Percentiles rank a stretch among this genome's conserved stretches.
Evolutionary conservation across 83 land plant genomes (phyloP).

Genomic region (Picea abies): DNA sequence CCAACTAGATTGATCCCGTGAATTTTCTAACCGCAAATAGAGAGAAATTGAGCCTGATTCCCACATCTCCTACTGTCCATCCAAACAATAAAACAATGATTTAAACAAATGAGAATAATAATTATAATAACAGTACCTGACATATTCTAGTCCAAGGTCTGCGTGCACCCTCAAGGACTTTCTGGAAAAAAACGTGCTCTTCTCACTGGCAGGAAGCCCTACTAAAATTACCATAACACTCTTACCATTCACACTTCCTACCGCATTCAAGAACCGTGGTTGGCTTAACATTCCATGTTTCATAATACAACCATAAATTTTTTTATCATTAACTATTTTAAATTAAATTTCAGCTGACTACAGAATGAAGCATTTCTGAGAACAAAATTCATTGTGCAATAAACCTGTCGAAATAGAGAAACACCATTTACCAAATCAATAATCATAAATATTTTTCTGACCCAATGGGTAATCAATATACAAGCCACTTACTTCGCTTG

Average conservation of each 20-base stretch:
- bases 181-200: slow-evolving; percentile 74
- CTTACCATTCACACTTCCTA: slow-evolving; percentile 35
- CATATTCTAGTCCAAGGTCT: slow-evolving; percentile 85
- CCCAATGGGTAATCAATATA: too few relatives aligned
- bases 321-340: background rate
- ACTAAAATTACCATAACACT: slow-evolving; percentile 64
- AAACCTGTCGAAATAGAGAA: too few relatives aligned
- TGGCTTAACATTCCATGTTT: background rate
- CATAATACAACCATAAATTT: background rate
- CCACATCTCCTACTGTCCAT: too few relatives aligned
- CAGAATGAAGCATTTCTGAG: background rate
- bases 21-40: too few relatives aligned
- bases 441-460: too few relatives aligned
- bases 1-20: too few relatives aligned
- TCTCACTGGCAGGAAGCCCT: slow-evolving; percentile 93
- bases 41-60: too few relatives aligned
- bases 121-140: slow-evolving; percentile 56
- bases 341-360: background rate
- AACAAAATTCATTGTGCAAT: too few relatives aligned
- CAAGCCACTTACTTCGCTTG: too few relatives aligned
- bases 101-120: background rate
- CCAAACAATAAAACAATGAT: too few relatives aligned
- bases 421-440: too few relatives aligned
- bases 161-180: slow-evolving; percentile 43
- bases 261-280: background rate